Evolutionary conservation across 2,329 filamentous ascomycete species (phyloP).

Genomic region (Eutypella sp.): DNA sequence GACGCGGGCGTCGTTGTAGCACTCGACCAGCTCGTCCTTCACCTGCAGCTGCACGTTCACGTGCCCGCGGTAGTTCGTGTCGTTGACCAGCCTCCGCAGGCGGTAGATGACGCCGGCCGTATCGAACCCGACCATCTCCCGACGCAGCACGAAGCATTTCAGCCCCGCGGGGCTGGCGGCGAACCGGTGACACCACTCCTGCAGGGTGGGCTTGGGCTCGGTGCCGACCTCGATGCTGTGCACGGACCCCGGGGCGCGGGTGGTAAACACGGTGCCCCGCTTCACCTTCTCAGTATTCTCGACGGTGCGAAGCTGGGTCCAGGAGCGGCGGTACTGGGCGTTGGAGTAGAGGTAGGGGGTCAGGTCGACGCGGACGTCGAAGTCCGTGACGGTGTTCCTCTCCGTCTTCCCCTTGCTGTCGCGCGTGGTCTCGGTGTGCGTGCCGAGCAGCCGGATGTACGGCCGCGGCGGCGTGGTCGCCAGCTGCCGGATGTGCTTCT

Average conservation of each 20-base stretch:
- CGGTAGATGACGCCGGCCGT: conserved; percentile 44
- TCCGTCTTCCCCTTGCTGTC: conserved; percentile 43
- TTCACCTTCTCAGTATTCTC: conserved; percentile 55
- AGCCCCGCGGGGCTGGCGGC: conserved; percentile 53
- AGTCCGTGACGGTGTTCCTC: conserved; percentile 47
- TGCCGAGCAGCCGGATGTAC: conserved; percentile 47
- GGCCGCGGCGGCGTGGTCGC: conserved; percentile 48
- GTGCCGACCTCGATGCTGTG: conserved; percentile 41
- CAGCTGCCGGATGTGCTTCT: conserved; percentile 39
- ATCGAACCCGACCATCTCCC: conserved; percentile 57
- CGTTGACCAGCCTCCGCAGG: conserved; percentile 52
- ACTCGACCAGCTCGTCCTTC: conserved; percentile 50
- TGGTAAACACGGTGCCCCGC: conserved; percentile 57
- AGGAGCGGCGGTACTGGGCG: conserved; percentile 33
- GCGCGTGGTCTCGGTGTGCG: conserved; percentile 41
- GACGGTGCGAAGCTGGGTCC: conserved; percentile 44
- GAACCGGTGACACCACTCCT: conserved; percentile 66
- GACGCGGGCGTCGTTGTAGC: conserved; percentile 58
- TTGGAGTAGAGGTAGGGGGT: conserved; percentile 52
- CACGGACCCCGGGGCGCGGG: conserved; percentile 26
- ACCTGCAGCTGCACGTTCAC: conserved; percentile 56
- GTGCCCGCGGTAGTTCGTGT: conserved; percentile 63
- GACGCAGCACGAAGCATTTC: conserved; percentile 50
- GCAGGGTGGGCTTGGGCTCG: conserved; percentile 33
- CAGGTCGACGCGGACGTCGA: conserved; percentile 54